A percentile compares a stretch with the other conserved stretches of the same genome.
Conservation (phyloP, 2,329 filamentous ascomycete species). For the Emergomyces africanus region DNA sequence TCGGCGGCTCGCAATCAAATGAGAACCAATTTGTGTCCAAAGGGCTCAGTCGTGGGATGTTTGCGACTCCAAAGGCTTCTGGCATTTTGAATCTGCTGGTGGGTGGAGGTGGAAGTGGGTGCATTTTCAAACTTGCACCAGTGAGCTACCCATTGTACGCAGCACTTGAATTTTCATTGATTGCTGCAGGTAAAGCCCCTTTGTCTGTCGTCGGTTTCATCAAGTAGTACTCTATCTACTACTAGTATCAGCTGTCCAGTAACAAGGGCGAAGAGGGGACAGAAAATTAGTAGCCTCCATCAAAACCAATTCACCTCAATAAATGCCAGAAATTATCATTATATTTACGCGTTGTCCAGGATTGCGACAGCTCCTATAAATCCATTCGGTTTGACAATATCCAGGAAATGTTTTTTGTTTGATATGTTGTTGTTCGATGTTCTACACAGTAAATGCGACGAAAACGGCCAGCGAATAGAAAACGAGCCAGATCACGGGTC, state of each 20-base stretch:
- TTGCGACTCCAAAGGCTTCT: background rate
- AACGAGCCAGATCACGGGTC: slow-evolving; percentile 22
- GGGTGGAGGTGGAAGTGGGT: background rate
- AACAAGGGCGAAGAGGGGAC: background rate
- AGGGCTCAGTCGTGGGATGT: background rate
- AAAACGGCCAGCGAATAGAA: slow-evolving; percentile 12
- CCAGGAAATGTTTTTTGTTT: background rate
- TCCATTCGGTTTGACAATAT: background rate
- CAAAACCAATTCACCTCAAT: background rate
- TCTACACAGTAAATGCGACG: background rate
- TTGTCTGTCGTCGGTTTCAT: background rate
- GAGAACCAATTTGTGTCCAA: background rate
- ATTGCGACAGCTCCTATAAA: background rate
- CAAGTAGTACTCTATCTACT: no score
- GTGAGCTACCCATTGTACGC: background rate
- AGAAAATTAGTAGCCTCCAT: background rate
- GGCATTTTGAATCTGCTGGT: background rate
- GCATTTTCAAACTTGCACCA: background rate
- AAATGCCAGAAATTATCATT: background rate
- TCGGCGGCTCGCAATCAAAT: background rate
- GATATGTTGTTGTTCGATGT: no score
- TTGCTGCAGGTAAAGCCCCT: background rate
- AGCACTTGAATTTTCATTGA: background rate
- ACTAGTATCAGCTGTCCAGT: background rate
- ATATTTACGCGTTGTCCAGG: background rate